Evolutionary conservation across 2,329 filamentous ascomycete genomes (phyloP), one percentile per base, ranked within the genome.

Genomic region (Colletotrichum tabaci): DNA sequence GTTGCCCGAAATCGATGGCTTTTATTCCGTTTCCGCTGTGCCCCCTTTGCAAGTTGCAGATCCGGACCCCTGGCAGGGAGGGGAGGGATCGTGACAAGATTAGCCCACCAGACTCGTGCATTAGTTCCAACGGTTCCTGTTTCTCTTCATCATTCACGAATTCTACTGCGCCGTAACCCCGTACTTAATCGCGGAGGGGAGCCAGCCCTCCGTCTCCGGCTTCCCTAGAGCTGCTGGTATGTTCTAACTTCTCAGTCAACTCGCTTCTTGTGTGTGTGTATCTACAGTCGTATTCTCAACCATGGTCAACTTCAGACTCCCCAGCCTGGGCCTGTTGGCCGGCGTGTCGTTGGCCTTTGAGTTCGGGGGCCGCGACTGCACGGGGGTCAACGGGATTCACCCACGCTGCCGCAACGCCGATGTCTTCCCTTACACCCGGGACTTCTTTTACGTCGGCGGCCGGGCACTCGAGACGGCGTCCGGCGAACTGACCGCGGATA

Each of bases 381-480:
- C 44, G 7, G 66, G 66, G 2, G 42, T 56, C 21, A 68, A 68
- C 44, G 58, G 49, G 50, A 63, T 68, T n/a, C 60, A 62, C 16
- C 58, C 66, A 15, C 47, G 38, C 4, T 68, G 66, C 52, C 42
- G 16, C 7, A 42, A 30, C 10, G 57, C 66, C 26, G 50, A 63
- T 12, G 35, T 74, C 38, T 47, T 68, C 10, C 71, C 76, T 3
- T 64, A 74, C 9, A 75, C 75, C 46, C 77, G 78, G 47, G 74
- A 73, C 57, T 79, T 75, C 72, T 82, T 84, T 74, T 83, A 82
- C 68, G 76, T 80, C 3, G 82, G 82, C 30, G 82, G 82, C 4
- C 66, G 75, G 8, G 84, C 83, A 70, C 77, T 76, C 35, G 47
- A 75, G 26, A 74, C 79, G 52, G 74, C 72, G 3, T 66, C 74